A percentile compares a stretch with the other conserved stretches of the same genome.
phyloP scores from a whole-genome alignment of 192 early-diverging fungal species.

The Umbelopsis vinacea region DNA sequence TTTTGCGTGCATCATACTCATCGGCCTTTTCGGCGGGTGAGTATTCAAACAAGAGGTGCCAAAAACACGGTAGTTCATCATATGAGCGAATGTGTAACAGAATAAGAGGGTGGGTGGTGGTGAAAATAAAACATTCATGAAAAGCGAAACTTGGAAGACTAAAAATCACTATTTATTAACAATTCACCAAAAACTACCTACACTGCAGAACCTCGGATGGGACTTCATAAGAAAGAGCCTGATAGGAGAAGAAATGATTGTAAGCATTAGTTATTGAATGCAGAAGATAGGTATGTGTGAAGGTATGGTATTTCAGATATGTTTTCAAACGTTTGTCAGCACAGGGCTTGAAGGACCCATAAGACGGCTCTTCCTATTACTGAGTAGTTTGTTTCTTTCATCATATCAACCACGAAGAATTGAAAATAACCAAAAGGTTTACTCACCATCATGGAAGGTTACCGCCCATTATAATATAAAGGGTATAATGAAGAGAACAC shows the following conservation, averaged over 20 bases:
- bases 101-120: not conserved
- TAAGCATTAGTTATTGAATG: slow-evolving; percentile 21
- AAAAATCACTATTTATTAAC: slow-evolving; percentile 5
- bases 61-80: slow-evolving; percentile 24
- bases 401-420: slow-evolving; percentile 8
- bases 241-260: not conserved
- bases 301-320: slow-evolving; percentile 4
- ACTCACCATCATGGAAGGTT: not conserved
- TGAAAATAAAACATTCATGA: not conserved
- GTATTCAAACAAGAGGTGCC: slow-evolving; percentile 24
- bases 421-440: not conserved
- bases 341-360: slow-evolving; percentile 14
- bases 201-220: not conserved
- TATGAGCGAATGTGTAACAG: slow-evolving; percentile 3
- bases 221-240: not conserved
- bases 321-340: slow-evolving; percentile 23
- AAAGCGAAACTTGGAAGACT: not conserved
- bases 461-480: too few relatives aligned
- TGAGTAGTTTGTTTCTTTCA: slow-evolving; percentile 22
- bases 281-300: not conserved
- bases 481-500: too few relatives aligned
- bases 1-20: slow-evolving; percentile 23
- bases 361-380: slow-evolving; percentile 24
- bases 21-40: slow-evolving; percentile 18
- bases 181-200: slow-evolving; percentile 1